Evolutionary conservation across 116 monocot species (phyloP).

Genomic region (Dioscorea cayenensis): DNA sequence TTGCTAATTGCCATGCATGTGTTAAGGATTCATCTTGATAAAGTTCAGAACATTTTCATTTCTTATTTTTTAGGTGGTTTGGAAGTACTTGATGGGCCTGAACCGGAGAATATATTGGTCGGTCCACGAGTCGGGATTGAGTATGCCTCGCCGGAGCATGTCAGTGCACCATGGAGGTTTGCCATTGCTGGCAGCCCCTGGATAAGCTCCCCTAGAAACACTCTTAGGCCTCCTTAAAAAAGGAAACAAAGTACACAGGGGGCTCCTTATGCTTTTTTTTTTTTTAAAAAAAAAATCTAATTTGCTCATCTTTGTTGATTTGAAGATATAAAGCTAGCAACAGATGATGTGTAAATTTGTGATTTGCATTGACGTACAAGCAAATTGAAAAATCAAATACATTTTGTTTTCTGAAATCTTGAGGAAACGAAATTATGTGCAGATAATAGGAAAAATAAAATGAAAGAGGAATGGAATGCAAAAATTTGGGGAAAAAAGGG

Average conservation of each 20-base stretch:
- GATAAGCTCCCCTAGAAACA: slow-evolving; percentile 82
- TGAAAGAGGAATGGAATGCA: neutral
- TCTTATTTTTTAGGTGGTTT: slow-evolving; percentile 45
- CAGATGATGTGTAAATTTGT: too few species aligned
- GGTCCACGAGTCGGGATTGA: slow-evolving; percentile 82
- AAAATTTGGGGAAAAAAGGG: neutral
- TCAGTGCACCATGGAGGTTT: slow-evolving; percentile 78
- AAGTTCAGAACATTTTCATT: neutral
- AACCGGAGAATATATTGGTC: slow-evolving; percentile 46
- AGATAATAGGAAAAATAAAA: too few species aligned
- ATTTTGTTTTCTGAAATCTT: too few species aligned
- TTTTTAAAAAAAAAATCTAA: too few species aligned
- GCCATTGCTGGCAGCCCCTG: slow-evolving; percentile 67
- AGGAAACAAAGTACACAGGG: neutral
- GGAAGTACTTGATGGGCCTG: slow-evolving; percentile 68
- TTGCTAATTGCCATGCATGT: neutral
- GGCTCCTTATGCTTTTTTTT: neutral
- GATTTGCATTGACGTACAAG: neutral
- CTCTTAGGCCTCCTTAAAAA: slow-evolving; percentile 32
- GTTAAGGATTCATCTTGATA: neutral
- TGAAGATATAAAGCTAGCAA: too few species aligned
- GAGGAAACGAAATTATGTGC: too few species aligned
- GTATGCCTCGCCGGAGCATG: slow-evolving; percentile 79
- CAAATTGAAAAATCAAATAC: too few species aligned
- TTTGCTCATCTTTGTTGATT: too few species aligned